Percentiles rank a stretch among this genome's conserved stretches.
These are phyloP conservation scores for Phytophthora constricta DNA, from an alignment of 352 stramenopile species.

Conservation along the genomic window DNA sequence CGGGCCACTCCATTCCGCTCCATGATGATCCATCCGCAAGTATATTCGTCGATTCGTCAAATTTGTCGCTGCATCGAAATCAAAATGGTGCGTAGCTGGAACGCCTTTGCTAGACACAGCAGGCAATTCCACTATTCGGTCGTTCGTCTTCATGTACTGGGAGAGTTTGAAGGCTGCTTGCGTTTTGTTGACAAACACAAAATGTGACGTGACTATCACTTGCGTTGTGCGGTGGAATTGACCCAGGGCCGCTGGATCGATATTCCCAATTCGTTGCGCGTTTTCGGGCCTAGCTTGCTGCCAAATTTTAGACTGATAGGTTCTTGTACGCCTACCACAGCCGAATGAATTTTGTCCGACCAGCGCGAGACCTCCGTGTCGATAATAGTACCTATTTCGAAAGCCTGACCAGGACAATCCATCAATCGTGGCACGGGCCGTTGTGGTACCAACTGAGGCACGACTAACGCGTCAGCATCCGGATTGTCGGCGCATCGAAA, in stretches of 20 bases:
- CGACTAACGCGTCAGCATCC: conserved; percentile 46
- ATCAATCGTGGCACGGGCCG: conserved; percentile 79
- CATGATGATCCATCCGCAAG: conserved; percentile 77
- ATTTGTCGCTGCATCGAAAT: conserved; percentile 71
- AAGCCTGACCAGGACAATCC: conserved; percentile 82
- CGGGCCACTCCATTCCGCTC: conserved; percentile 81
- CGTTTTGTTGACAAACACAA: conserved; percentile 90
- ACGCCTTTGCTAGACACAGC: conserved; percentile 44
- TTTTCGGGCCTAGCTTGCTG: conserved; percentile 68
- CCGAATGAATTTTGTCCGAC: conserved; percentile 89
- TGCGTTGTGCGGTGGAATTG: conserved; percentile 90
- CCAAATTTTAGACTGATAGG: conserved; percentile 83
- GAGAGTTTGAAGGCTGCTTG: conserved; percentile 77
- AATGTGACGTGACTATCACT: conserved; percentile 85
- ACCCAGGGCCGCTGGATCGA: conserved; percentile 86
- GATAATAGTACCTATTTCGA: conserved; percentile 89
- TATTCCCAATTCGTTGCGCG: conserved; percentile 82
- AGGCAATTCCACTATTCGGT: conserved; percentile 72
- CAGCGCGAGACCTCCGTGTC: conserved; percentile 84
- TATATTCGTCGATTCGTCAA: conserved; percentile 64
- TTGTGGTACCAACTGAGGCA: conserved; percentile 71
- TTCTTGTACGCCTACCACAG: conserved; percentile 85
- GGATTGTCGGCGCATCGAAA: conserved; percentile 75
- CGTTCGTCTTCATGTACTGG: conserved; percentile 62
- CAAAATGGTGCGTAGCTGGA: conserved; percentile 59